Evolutionary conservation across 2,329 filamentous ascomycete genomes (phyloP).

Genomic region (Cladosporium austrohemisphaericum): DNA sequence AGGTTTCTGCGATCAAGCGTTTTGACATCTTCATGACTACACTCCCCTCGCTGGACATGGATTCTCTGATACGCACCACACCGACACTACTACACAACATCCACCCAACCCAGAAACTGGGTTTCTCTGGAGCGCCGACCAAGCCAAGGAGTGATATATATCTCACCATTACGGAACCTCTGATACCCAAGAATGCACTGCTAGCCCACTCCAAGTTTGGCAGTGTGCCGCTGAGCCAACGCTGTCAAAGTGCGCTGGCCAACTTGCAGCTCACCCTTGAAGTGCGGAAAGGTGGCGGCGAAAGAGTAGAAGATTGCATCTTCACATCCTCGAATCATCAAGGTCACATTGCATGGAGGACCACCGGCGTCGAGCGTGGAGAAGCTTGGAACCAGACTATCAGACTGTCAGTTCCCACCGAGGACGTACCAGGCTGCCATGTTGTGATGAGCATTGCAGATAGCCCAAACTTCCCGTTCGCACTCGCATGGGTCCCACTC

Average conservation of each 20-base stretch:
- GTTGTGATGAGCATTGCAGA: slow-evolving; percentile 87
- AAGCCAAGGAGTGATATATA: slow-evolving; percentile 93
- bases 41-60: slow-evolving; percentile 74
- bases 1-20: slow-evolving; percentile 58
- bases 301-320: slow-evolving; percentile 83
- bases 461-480: slow-evolving; percentile 81
- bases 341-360: slow-evolving; percentile 81
- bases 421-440: slow-evolving; percentile 78
- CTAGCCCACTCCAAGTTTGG: slow-evolving; percentile 71
- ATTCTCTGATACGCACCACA: slow-evolving; percentile 75
- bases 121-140: slow-evolving; percentile 86
- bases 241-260: slow-evolving; percentile 54
- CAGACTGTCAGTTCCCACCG: slow-evolving; percentile 70
- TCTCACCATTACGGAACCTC: slow-evolving; percentile 73
- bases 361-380: slow-evolving; percentile 72
- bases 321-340: slow-evolving; percentile 78
- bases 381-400: slow-evolving; percentile 87
- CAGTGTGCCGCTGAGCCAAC: slow-evolving; percentile 67
- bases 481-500: slow-evolving; percentile 85
- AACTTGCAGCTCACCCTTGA: slow-evolving; percentile 89
- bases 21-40: slow-evolving; percentile 75
- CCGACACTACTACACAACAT: slow-evolving; percentile 83
- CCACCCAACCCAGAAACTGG: slow-evolving; percentile 78
- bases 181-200: slow-evolving; percentile 65
- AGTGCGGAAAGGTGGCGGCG: slow-evolving; percentile 73